Base-by-base conservation (phyloP, 345 rosid species). In the Toxicodendron radicans region DNA sequence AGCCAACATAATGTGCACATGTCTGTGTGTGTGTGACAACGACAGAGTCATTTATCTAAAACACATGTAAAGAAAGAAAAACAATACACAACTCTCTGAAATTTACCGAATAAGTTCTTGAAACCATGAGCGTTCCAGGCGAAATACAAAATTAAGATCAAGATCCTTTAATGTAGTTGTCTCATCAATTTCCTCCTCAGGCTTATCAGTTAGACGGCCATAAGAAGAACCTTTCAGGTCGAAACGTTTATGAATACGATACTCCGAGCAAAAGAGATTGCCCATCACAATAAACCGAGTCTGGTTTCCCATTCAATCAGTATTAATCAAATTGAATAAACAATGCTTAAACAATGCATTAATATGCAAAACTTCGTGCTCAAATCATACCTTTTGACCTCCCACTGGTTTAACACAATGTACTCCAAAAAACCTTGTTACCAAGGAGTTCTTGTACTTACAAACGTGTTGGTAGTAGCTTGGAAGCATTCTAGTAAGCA, bases 161-260 rank as follows among this genome's bases (percentile, higher is more conserved):
- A 90, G 91, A 82, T 90, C 94, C 74, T 90, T 90, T 18, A 90
- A 89, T 57, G 94, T 88, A 58, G 92, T 84, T 33, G 88, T 88
- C 75, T 84, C 90, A 20, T 86, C 90, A 72, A 88, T 84, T 76
- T 85, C 87, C 62, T 78, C 81, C 64, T 82, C 88, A 53, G 71
- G 82, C 56, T 86, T 90, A 51, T 82, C 89, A 41, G 86, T 86
- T 2, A 81, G 82, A 23, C 94, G 94, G 10, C 94, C 92, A 52
- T 90, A 79, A 64, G 94, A 90, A 35, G 94, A 90, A 24, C 94
- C 94, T 85, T 90, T 90, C 61, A 90, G 73, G 79, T 90, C 92
- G 64, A 86, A 90, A 16, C 94, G 82, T 67, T 82, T 86, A 73
- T 90, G 94, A 68, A 90, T 88, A 1, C 86, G 83, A 68, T 86